phyloP scores from a whole-genome alignment of 192 early-diverging fungal genomes.

The Backusella morwellensis region DNA sequence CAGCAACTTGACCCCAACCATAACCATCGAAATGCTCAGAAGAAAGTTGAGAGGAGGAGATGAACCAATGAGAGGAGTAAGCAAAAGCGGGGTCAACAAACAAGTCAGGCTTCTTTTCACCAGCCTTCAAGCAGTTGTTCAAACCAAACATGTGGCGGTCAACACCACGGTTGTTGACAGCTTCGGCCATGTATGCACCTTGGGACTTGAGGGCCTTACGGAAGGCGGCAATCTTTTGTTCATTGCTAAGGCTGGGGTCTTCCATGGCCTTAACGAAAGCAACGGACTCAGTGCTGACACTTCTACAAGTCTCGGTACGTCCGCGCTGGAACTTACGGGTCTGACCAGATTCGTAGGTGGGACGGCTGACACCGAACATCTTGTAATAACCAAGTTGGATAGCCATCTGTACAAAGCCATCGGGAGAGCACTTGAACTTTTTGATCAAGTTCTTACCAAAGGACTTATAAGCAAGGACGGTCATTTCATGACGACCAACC shows the following conservation, averaged over 20 bases:
- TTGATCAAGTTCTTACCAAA: conserved; percentile 98
- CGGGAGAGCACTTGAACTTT: conserved; percentile 72
- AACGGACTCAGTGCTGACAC: conserved; percentile 71
- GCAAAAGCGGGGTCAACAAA: conserved; percentile 86
- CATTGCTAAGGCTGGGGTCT: conserved; percentile 43
- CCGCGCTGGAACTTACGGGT: conserved; percentile 91
- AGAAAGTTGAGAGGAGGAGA: conserved; percentile 90
- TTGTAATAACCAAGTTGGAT: conserved; percentile 97
- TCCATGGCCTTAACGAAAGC: conserved; percentile 90
- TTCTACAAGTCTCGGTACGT: conserved; percentile 92
- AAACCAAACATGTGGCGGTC: conserved; percentile 91
- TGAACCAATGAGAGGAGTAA: conserved; percentile 82
- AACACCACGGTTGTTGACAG: conserved; percentile 81
- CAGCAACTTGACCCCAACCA: conserved; percentile 85
- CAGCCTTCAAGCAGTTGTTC: conserved; percentile 67
- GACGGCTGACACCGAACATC: conserved; percentile 69
- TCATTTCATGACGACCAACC: conserved; percentile 77
- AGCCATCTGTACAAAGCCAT: conserved; percentile 86
- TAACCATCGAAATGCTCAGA: conserved; percentile 93
- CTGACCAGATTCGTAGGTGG: conserved; percentile 94
- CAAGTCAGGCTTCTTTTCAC: conserved; percentile 78
- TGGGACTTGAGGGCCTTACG: conserved; percentile 78
- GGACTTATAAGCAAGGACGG: conserved; percentile 78
- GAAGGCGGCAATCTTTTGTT: conserved; percentile 67
- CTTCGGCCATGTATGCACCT: conserved; percentile 74